phyloP scores from a whole-genome alignment of 768 basidiomycete species.

The Tricholomella constricta region DNA sequence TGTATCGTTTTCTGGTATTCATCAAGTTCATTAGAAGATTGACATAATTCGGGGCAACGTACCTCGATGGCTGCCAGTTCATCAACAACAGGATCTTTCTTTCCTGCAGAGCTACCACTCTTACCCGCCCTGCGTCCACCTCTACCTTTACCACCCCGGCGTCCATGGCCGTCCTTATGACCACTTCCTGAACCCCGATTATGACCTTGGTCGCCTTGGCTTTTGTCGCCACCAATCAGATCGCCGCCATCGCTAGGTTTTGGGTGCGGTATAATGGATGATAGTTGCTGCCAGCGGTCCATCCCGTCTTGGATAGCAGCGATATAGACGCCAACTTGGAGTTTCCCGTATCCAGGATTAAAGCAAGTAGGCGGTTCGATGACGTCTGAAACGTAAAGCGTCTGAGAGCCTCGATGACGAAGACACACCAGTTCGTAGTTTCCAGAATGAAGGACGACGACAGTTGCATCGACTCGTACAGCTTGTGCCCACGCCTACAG shows the following conservation, averaged over 20 bases:
- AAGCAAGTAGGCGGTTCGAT: conserved; percentile 6
- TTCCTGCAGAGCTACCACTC: conserved; percentile 11
- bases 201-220: neutral
- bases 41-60: conserved; percentile 7
- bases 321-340: conserved; percentile 20
- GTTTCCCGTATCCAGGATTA: conserved; percentile 22
- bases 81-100: conserved; percentile 8
- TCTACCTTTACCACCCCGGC: no score
- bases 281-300: conserved; percentile 14
- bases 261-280: no score
- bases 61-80: conserved; percentile 7
- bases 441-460: no score
- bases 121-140: no score
- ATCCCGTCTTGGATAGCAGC: conserved; percentile 22
- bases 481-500: neutral
- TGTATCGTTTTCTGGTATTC: conserved; percentile 6
- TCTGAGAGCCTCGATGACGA: no score
- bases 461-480: no score
- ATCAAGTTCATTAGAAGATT: conserved; percentile 7
- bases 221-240: neutral
- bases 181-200: neutral
- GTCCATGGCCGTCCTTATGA: no score
- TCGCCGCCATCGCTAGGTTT: conserved; percentile 9
- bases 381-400: no score
- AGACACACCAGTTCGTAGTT: no score